Conservation (phyloP, 2,329 filamentous ascomycete genomes). For the Penicillium palitans region DNA sequence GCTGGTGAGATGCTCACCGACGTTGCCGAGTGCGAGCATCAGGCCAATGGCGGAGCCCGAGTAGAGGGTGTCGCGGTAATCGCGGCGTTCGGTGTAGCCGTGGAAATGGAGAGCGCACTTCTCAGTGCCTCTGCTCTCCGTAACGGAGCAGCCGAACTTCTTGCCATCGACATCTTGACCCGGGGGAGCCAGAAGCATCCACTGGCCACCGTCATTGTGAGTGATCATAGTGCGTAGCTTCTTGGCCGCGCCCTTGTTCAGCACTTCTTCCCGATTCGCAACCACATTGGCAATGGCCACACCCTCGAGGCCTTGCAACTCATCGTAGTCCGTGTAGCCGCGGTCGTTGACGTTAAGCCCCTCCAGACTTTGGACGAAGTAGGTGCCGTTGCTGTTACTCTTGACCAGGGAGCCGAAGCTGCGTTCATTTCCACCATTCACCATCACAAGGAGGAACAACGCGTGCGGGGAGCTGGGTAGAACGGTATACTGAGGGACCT, state of each 20-base stretch:
- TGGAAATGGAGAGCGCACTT: conserved; percentile 89
- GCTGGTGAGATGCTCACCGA: conserved; percentile 68
- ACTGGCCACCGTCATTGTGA: conserved; percentile 92
- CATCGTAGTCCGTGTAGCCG: conserved; percentile 93
- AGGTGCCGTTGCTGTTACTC: conserved; percentile 97
- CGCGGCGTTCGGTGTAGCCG: conserved; percentile 85
- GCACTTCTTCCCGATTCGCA: conserved; percentile 66
- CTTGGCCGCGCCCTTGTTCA: conserved; percentile 67
- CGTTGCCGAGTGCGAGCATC: conserved; percentile 89
- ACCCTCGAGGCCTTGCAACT: conserved; percentile 87
- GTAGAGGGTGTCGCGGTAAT: conserved; percentile 82
- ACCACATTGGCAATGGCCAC: conserved; percentile 86
- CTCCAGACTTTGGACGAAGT: conserved; percentile 79
- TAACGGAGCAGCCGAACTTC: conserved; percentile 65
- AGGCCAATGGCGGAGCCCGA: conserved; percentile 85
- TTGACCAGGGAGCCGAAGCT: conserved; percentile 89
- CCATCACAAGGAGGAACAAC: conserved; percentile 89
- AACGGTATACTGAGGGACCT: conserved; percentile 82
- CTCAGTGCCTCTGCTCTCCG: conserved; percentile 53
- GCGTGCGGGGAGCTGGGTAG: conserved; percentile 93
- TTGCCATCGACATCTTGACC: conserved; percentile 69
- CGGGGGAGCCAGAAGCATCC: conserved; percentile 75
- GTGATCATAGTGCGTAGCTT: conserved; percentile 87
- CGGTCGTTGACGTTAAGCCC: conserved; percentile 75
- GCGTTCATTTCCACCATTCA: conserved; percentile 63